A percentile compares a stretch with the other conserved stretches of the same genome.
phyloP scores from a whole-genome alignment of 495 filamentous ascomycete species.

The Neurospora sublineolata region DNA sequence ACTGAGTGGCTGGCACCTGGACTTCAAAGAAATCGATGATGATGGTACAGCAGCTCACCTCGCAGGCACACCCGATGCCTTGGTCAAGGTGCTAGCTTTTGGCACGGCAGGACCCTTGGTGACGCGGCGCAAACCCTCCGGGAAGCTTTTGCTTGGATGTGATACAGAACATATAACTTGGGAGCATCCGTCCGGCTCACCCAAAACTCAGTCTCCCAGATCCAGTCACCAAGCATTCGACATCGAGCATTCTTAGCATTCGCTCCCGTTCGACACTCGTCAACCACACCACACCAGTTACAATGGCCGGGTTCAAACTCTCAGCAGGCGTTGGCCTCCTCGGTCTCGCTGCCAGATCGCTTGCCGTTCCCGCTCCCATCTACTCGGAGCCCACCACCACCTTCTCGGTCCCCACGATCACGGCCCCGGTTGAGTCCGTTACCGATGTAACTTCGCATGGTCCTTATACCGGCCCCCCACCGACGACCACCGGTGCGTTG shows the following conservation, averaged over 20 bases:
- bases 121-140: background rate
- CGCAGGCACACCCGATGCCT: background rate
- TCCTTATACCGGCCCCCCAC: slow-evolving; percentile 45
- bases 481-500: slow-evolving; percentile 47
- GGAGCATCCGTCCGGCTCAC: background rate
- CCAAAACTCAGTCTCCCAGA: background rate
- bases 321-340: slow-evolving; percentile 13
- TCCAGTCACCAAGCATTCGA: background rate
- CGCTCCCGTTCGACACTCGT: background rate
- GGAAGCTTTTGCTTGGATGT: background rate
- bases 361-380: slow-evolving; percentile 26
- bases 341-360: slow-evolving; percentile 3
- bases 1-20: background rate
- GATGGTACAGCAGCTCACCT: background rate
- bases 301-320: slow-evolving; percentile 7
- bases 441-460: slow-evolving; percentile 40
- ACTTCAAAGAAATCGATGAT: background rate
- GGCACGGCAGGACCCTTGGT: background rate
- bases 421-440: slow-evolving; percentile 15
- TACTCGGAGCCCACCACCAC: slow-evolving; percentile 27
- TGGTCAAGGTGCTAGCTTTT: background rate
- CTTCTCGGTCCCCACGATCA: slow-evolving; percentile 14
- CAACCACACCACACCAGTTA: background rate
- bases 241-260: background rate
- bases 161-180: background rate